A percentile compares a stretch with the other conserved stretches of the same genome.
These are phyloP conservation scores for Wickerhamomyces sp. DNA, from an alignment of 1,139 yeast species.

Conservation along the genomic window DNA sequence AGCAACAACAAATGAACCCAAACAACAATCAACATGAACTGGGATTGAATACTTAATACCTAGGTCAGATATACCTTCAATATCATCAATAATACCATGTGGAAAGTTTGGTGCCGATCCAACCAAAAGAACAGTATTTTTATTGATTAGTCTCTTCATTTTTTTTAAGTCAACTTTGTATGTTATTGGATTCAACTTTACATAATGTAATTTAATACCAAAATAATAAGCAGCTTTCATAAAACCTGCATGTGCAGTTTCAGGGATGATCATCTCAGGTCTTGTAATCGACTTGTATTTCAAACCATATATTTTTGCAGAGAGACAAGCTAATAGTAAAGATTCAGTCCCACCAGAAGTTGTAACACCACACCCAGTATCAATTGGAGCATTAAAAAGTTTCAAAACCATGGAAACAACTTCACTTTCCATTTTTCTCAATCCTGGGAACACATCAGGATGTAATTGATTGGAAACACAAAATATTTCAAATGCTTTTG, in stretches of 20 bases:
- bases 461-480: slow-evolving; percentile 92
- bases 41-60: slow-evolving; percentile 68
- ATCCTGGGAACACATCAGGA: slow-evolving; percentile 96
- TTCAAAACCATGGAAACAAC: slow-evolving; percentile 86
- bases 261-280: slow-evolving; percentile 89
- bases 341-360: slow-evolving; percentile 99
- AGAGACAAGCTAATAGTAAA: slow-evolving; percentile 72
- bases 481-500: slow-evolving; percentile 68
- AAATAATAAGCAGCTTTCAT: slow-evolving; percentile 92
- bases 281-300: slow-evolving; percentile 52
- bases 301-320: slow-evolving; percentile 64
- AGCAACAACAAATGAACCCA: slow-evolving; percentile 87
- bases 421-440: slow-evolving; percentile 94
- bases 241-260: slow-evolving; percentile 90
- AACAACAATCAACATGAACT: slow-evolving; percentile 90
- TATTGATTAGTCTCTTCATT: slow-evolving; percentile 61
- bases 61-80: slow-evolving; percentile 61
- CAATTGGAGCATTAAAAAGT: slow-evolving; percentile 63
- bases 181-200: slow-evolving; percentile 65
- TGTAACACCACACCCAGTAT: slow-evolving; percentile 76
- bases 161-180: slow-evolving; percentile 62
- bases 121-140: slow-evolving; percentile 74
- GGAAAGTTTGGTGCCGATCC: slow-evolving; percentile 98
- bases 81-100: slow-evolving; percentile 92
- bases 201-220: slow-evolving; percentile 79